A percentile compares a stretch with the other conserved stretches of the same genome.
phyloP scores from a whole-genome alignment of 495 filamentous ascomycete species.

The Tuber microsphaerosporum region DNA sequence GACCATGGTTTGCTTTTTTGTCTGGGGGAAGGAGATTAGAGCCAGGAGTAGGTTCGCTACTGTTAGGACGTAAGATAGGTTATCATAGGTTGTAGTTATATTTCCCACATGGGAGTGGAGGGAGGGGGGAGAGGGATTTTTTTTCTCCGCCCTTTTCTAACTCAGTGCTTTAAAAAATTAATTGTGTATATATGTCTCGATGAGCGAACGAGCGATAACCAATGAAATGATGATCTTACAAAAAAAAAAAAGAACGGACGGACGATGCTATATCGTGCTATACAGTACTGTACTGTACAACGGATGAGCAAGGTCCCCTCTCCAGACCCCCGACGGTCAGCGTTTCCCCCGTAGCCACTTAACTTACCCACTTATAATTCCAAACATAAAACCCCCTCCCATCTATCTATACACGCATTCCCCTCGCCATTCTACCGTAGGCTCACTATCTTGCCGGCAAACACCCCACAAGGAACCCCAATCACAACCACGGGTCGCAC shows the following conservation, averaged over 20 bases:
- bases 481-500: no score
- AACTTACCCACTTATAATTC: background rate
- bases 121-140: no score
- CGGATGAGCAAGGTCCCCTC: background rate
- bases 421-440: background rate
- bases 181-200: background rate
- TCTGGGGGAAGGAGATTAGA: conserved; percentile 46
- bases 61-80: conserved; percentile 8
- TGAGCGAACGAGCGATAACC: background rate
- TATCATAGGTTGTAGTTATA: background rate
- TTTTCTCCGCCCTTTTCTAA: no score
- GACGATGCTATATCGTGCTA: background rate
- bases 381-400: background rate
- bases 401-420: background rate
- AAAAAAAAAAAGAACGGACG: no score
- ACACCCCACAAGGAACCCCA: no score
- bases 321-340: background rate
- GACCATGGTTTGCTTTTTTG: conserved; percentile 31
- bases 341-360: background rate
- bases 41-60: conserved; percentile 51
- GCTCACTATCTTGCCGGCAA: no score
- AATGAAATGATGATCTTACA: no score
- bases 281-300: background rate
- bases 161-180: background rate
- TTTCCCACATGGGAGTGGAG: background rate